Evolutionary conservation across 306 rosid species (phyloP), one percentile per base, ranked within the genome.

Genomic region (Rosa multiflora): DNA sequence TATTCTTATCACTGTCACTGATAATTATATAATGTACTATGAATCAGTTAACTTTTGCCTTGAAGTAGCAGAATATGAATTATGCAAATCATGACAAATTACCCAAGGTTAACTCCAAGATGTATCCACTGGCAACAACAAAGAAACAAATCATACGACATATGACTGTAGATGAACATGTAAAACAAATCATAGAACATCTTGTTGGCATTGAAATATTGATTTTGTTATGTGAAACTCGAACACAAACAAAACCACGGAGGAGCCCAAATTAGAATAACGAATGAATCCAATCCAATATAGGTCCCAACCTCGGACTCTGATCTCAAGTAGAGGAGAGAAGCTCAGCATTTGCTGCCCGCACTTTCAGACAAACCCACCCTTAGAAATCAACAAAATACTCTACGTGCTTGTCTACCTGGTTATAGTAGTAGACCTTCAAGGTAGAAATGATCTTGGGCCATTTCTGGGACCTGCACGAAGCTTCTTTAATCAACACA

Each of bases 381-480:
- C 0, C 8, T 6, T 11, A 20, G 26, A 7, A 21, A 29, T 12
- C 32, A 10, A 10, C 17, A 17, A 11, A 26, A 32, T 29, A 8
- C 26, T 62, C 21, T 73, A 77, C 88, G 32, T 14, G 43, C 80
- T 17, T 29, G 21, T 72, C 78, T 14, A 79, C 67, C 29, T 58
- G 23, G 44, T 39, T 32, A 23, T 13, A 49, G 37, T 76, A 59
- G 76, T 76, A 59, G 76, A 62, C 8, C 82, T 46, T 59, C 85
- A 75, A 74, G 49, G 78, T 51, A 52, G 15, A 59, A 55, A 20
- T 2, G 62, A 55, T 55, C 62, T 55, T 55, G 61, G 61, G 26
- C 61, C 61, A 6, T 53, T 53, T 4, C 32, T 10, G 43, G 78
- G 70, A 5, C 81, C 82, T 80, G 9, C 72, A 47, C 63, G 86